Conservation (phyloP, 768 basidiomycete species). For the Trametes cubensis region DNA sequence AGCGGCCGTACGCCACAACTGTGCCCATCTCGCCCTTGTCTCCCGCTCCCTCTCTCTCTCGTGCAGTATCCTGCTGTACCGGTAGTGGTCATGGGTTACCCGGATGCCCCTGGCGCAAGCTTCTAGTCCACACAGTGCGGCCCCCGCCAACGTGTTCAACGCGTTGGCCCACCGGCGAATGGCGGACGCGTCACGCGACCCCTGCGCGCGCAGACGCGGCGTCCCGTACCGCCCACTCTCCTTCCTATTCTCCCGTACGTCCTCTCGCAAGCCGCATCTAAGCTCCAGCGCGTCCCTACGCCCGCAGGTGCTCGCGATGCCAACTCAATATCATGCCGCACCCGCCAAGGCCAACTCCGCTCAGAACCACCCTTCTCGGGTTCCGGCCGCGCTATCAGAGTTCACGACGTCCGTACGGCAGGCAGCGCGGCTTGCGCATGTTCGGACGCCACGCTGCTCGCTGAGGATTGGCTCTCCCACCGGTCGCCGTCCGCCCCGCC, state of each 20-base stretch:
- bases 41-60: background rate
- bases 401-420: background rate
- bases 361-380: background rate
- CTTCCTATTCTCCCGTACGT: background rate
- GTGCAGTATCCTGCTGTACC: background rate
- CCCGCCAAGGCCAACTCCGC: background rate
- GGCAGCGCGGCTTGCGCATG: constrained; percentile 4
- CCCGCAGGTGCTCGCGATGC: background rate
- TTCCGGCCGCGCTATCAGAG: constrained; percentile 4
- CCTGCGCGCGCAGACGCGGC: background rate
- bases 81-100: constrained; percentile 1
- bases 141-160: constrained; percentile 8
- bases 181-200: constrained; percentile 9
- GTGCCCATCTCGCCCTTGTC: background rate
- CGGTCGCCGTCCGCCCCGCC: background rate
- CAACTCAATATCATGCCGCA: background rate
- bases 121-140: constrained; percentile 10
- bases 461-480: too few species aligned
- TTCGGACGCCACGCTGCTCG: background rate
- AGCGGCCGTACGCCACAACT: background rate
- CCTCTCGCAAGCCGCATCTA: background rate
- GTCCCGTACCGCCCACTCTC: constrained; percentile 5
- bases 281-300: background rate
- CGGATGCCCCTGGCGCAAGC: background rate
- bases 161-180: background rate